Conservation (phyloP, 2,329 filamentous ascomycete genomes). For the Trichophyton mentagrophytes region DNA sequence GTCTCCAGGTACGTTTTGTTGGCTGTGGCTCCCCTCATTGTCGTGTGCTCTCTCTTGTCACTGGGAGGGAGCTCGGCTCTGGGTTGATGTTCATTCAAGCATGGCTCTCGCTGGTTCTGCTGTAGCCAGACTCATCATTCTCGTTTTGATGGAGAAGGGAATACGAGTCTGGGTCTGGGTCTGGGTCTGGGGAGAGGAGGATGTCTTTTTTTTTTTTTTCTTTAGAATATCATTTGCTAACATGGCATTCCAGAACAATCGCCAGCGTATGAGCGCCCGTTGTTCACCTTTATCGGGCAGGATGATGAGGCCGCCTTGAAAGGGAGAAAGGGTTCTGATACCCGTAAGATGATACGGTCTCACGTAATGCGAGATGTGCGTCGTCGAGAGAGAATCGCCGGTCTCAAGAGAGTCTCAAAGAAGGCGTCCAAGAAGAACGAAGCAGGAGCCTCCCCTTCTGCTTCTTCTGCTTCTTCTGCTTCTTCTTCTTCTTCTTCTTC, state of each 20-base stretch:
- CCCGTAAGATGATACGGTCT: conserved; percentile 30
- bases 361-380: conserved; percentile 35
- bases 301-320: conserved; percentile 29
- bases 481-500: not conserved
- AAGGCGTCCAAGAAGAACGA: conserved; percentile 15
- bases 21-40: too few relatives aligned
- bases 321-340: conserved; percentile 27
- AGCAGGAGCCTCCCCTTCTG: not conserved
- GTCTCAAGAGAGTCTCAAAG: conserved; percentile 25
- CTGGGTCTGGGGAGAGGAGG: too few relatives aligned
- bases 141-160: too few relatives aligned
- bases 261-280: conserved; percentile 13
- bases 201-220: too few relatives aligned
- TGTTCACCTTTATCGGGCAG: conserved; percentile 32
- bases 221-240: not conserved
- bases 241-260: not conserved
- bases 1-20: not conserved
- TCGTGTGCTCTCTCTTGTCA: not conserved
- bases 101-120: not conserved
- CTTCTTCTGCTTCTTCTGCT: not conserved
- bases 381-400: conserved; percentile 28
- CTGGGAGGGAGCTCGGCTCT: not conserved
- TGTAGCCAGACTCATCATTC: too few relatives aligned
- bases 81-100: not conserved
- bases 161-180: too few relatives aligned